A percentile compares a stretch with the other conserved stretches of the same genome.
phyloP scores from a whole-genome alignment of 2,329 filamentous ascomycete species.

The Plenodomus tracheiphilus region DNA sequence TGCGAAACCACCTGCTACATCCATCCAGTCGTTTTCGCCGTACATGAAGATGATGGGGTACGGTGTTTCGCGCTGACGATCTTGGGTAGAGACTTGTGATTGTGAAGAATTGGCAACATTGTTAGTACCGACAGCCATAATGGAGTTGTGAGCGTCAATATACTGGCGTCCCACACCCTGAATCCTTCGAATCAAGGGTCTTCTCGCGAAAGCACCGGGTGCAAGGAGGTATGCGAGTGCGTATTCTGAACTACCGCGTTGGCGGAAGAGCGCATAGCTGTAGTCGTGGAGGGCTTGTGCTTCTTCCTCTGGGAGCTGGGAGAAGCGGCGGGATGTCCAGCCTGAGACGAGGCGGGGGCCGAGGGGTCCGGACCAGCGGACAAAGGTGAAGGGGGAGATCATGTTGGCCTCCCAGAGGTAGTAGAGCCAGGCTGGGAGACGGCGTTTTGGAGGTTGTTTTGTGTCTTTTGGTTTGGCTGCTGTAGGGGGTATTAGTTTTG shows the following conservation, averaged over 20 bases:
- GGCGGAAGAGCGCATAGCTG: slow-evolving; percentile 90
- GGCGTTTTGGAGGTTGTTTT: slow-evolving; percentile 58
- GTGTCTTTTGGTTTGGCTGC: slow-evolving; percentile 33
- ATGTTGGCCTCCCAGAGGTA: slow-evolving; percentile 94
- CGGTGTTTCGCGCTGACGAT: slow-evolving; percentile 59
- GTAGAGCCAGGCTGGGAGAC: slow-evolving; percentile 80
- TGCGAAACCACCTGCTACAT: slow-evolving; percentile 80
- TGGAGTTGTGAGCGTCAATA: slow-evolving; percentile 37
- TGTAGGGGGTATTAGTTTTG: background rate
- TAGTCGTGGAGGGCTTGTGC: slow-evolving; percentile 88
- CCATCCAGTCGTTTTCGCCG: slow-evolving; percentile 99
- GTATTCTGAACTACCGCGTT: slow-evolving; percentile 91
- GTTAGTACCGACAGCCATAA: slow-evolving; percentile 32
- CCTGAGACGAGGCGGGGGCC: slow-evolving; percentile 91
- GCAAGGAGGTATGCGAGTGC: slow-evolving; percentile 90
- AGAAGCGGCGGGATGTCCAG: slow-evolving; percentile 92
- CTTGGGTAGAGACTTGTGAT: too few relatives aligned
- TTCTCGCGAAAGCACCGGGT: slow-evolving; percentile 87
- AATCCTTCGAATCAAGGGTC: slow-evolving; percentile 84
- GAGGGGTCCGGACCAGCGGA: slow-evolving; percentile 84
- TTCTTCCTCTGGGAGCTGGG: slow-evolving; percentile 79
- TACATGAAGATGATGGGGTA: slow-evolving; percentile 92
- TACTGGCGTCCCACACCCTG: slow-evolving; percentile 80
- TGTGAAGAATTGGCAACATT: background rate
- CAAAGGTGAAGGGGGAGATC: slow-evolving; percentile 88